Conservation (phyloP, 352 stramenopile genomes). For the Pythium chondricola region DNA sequence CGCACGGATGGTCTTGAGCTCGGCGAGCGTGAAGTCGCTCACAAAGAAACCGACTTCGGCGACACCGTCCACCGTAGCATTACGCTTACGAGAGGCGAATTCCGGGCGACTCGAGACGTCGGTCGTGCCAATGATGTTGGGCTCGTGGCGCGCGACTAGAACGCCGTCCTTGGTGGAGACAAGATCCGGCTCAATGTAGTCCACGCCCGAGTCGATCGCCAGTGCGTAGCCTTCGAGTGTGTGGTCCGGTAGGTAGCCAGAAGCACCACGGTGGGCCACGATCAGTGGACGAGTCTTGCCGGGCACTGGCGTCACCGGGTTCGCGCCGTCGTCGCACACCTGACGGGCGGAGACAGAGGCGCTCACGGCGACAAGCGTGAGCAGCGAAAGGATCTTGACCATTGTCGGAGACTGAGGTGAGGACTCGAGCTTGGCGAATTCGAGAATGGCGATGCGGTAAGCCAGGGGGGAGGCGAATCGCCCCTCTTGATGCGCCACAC, state of each 20-base stretch:
- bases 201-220: slow-evolving; percentile 83
- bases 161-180: slow-evolving; percentile 80
- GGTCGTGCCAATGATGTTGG: slow-evolving; percentile 88
- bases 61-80: slow-evolving; percentile 49
- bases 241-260: slow-evolving; percentile 88
- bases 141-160: slow-evolving; percentile 81
- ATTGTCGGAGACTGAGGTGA: slow-evolving; percentile 19
- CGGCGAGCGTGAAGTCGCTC: slow-evolving; percentile 87
- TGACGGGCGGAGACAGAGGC: slow-evolving; percentile 23
- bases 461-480: too few species aligned
- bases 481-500: too few species aligned
- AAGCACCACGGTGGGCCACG: slow-evolving; percentile 81
- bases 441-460: slow-evolving; percentile 12
- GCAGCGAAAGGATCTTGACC: slow-evolving; percentile 35
- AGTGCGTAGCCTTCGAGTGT: slow-evolving; percentile 86
- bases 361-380: slow-evolving; percentile 24
- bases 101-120: slow-evolving; percentile 75
- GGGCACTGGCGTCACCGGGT: slow-evolving; percentile 8
- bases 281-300: slow-evolving; percentile 48
- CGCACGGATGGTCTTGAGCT: slow-evolving; percentile 85
- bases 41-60: slow-evolving; percentile 76
- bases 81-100: slow-evolving; percentile 60
- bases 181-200: slow-evolving; percentile 91
- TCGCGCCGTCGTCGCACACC: slow-evolving; percentile 25
- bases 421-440: slow-evolving; percentile 13